Percentiles rank a stretch among this genome's conserved stretches.
Evolutionary conservation across 345 rosid genomes (phyloP).

Genomic region (Dimocarpus longan): DNA sequence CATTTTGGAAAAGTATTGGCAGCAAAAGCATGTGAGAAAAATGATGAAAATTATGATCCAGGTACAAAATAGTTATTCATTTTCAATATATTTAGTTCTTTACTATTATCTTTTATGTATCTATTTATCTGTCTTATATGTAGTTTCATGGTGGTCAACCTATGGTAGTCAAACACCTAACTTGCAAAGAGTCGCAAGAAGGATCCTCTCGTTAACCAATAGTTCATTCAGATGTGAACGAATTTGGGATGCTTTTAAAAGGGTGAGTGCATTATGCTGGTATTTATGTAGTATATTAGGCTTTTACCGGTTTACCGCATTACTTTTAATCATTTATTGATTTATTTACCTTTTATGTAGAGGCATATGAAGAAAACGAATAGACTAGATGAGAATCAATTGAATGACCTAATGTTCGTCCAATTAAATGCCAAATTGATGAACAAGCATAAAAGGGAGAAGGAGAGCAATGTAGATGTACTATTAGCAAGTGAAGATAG

Average conservation of each 20-base stretch:
- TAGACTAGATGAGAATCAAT: neutral
- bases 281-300: neutral
- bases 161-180: no score
- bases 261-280: neutral
- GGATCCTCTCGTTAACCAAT: no score
- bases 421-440: neutral
- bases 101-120: no score
- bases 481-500: neutral
- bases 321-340: neutral
- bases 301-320: neutral
- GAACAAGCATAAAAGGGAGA: neutral
- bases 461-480: neutral
- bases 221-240: no score
- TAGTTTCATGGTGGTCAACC: neutral
- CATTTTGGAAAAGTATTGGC: no score
- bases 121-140: neutral
- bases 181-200: no score
- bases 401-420: neutral
- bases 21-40: no score
- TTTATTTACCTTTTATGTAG: neutral
- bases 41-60: no score
- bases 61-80: no score
- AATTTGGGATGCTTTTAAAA: neutral
- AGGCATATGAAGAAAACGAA: neutral
- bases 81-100: no score